phyloP scores from a whole-genome alignment of 176 grass and related monocot species.

The Hyparrhenia diplandra region DNA sequence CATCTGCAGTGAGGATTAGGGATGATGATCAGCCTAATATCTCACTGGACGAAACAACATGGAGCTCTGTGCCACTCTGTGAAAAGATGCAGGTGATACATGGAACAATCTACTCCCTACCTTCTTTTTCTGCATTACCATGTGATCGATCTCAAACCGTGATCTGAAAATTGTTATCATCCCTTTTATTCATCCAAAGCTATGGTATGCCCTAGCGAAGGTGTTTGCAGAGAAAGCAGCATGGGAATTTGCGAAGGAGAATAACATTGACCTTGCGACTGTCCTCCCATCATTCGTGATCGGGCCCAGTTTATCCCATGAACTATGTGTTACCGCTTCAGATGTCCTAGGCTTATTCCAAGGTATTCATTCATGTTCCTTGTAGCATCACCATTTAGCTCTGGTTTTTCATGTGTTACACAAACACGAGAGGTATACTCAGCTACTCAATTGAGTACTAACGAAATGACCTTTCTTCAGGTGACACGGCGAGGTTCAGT shows the following conservation, averaged over 20 bases:
- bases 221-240: constrained; percentile 83
- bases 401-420: not conserved
- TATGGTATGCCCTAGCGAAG: constrained; percentile 93
- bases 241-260: constrained; percentile 85
- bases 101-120: not conserved
- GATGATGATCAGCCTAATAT: constrained; percentile 52
- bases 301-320: constrained; percentile 66
- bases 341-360: constrained; percentile 73
- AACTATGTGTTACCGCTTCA: constrained; percentile 72
- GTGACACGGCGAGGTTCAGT: constrained; percentile 67
- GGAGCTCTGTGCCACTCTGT: constrained; percentile 84
- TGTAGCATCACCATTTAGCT: not conserved
- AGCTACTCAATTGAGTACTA: not conserved
- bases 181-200: constrained; percentile 26
- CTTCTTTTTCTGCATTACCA: not conserved
- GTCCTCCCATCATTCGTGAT: constrained; percentile 82
- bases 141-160: not conserved
- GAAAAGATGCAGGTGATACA: constrained; percentile 61
- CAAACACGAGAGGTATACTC: not conserved
- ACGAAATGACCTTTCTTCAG: constrained; percentile 39
- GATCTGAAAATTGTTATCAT: not conserved
- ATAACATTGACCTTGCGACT: constrained; percentile 74
- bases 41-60: constrained; percentile 60
- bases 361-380: constrained; percentile 32
- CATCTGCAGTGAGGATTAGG: constrained; percentile 67